Evolutionary conservation across 306 rosid species (phyloP).

Genomic region (Pueraria montana): DNA sequence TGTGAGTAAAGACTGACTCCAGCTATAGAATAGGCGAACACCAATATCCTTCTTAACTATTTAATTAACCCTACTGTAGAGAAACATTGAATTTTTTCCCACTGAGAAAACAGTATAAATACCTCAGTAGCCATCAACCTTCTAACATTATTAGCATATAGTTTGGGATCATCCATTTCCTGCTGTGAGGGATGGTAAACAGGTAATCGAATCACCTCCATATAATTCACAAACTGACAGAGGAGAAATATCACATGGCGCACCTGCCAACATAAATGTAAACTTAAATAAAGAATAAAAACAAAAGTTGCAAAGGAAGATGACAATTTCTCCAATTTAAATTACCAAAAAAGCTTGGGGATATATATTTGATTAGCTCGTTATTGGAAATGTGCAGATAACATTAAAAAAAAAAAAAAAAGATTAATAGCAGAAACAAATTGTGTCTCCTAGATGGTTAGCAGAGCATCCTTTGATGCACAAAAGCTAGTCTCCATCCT

Average conservation of each 20-base stretch:
- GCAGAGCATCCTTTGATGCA: slow-evolving; percentile 10
- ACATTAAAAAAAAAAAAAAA: not conserved
- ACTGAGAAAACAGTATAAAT: slow-evolving; percentile 29
- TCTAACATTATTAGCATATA: slow-evolving; percentile 81
- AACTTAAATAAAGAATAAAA: slow-evolving; percentile 17
- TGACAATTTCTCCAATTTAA: slow-evolving; percentile 25
- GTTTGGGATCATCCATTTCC: slow-evolving; percentile 91
- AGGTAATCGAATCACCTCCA: slow-evolving; percentile 84
- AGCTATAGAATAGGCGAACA: slow-evolving; percentile 8
- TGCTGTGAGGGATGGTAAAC: slow-evolving; percentile 79
- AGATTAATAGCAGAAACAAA: slow-evolving; percentile 7
- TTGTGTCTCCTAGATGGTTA: not conserved
- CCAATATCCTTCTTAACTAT: slow-evolving; percentile 11
- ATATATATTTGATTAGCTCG: not conserved
- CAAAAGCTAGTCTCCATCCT: not conserved
- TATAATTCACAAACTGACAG: slow-evolving; percentile 89
- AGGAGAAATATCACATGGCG: slow-evolving; percentile 93
- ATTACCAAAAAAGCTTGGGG: slow-evolving; percentile 9
- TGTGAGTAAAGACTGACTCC: too few relatives aligned
- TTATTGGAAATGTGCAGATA: slow-evolving; percentile 9
- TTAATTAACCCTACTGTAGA: slow-evolving; percentile 11
- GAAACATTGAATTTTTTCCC: slow-evolving; percentile 2
- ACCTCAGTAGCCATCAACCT: slow-evolving; percentile 96
- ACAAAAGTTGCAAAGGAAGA: slow-evolving; percentile 19
- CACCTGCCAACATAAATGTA: slow-evolving; percentile 64